These are phyloP conservation scores for Metroxylon sagu DNA, from an alignment of 176 grass and related monocot species.

Conservation along the genomic window DNA sequence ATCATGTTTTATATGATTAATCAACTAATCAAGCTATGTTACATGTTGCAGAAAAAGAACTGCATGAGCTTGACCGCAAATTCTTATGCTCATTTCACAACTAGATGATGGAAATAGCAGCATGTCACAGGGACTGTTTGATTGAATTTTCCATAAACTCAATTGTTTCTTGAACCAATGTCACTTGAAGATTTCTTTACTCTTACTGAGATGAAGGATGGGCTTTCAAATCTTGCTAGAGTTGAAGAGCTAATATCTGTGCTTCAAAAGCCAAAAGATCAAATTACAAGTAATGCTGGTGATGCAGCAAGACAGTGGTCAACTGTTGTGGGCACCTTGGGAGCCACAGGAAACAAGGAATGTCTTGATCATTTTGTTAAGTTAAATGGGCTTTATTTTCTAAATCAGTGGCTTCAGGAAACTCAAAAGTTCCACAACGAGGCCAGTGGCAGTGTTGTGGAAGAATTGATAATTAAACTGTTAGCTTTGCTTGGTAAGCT, in stretches of 20 bases:
- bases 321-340: slow-evolving; percentile 27
- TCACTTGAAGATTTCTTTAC: slow-evolving; percentile 70
- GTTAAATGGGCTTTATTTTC: slow-evolving; percentile 46
- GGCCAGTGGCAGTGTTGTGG: slow-evolving; percentile 4
- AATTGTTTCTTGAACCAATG: neutral
- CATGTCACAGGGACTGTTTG: too few relatives aligned
- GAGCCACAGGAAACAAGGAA: slow-evolving; percentile 31
- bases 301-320: slow-evolving; percentile 48
- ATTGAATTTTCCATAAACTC: too few relatives aligned
- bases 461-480: slow-evolving; percentile 36
- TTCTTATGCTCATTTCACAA: too few relatives aligned
- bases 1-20: too few relatives aligned
- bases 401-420: slow-evolving; percentile 58
- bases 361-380: slow-evolving; percentile 56
- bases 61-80: too few relatives aligned
- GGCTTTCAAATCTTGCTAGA: slow-evolving; percentile 41
- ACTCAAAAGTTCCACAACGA: slow-evolving; percentile 29
- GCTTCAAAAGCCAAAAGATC: slow-evolving; percentile 38
- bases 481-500: slow-evolving; percentile 38
- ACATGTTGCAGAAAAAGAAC: too few relatives aligned
- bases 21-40: too few relatives aligned
- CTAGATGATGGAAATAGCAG: too few relatives aligned
- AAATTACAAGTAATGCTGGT: slow-evolving; percentile 15
- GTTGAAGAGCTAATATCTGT: slow-evolving; percentile 40
- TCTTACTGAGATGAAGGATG: slow-evolving; percentile 65